Conservation (phyloP, 306 rosid species). For the Prunus padus region DNA sequence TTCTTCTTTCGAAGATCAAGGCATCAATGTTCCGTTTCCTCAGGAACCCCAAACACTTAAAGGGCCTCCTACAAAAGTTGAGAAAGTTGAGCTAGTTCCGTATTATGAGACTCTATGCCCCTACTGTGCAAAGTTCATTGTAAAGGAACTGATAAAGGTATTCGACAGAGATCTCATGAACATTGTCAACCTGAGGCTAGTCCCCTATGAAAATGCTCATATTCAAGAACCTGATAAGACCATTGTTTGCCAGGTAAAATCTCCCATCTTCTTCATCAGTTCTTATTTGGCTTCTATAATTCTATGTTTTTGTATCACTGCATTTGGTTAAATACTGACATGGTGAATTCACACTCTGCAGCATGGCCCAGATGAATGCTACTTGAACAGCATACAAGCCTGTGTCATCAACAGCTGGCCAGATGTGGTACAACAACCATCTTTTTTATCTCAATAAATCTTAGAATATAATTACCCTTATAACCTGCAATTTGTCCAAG, state of each 20-base stretch:
- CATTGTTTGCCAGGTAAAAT: constrained; percentile 64
- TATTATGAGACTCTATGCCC: constrained; percentile 85
- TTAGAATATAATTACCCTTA: not conserved
- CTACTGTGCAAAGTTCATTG: constrained; percentile 70
- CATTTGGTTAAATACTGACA: not conserved
- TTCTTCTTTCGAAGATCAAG: constrained; percentile 3
- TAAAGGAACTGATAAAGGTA: constrained; percentile 53
- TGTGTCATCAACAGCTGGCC: constrained; percentile 64
- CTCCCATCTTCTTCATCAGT: not conserved
- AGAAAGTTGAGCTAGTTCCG: constrained; percentile 54
- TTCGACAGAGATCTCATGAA: constrained; percentile 62
- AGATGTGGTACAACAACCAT: constrained; percentile 48
- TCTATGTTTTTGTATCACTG: not conserved
- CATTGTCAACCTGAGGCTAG: constrained; percentile 64
- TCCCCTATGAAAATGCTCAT: constrained; percentile 84
- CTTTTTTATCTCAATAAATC: not conserved
- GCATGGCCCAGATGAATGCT: constrained; percentile 91
- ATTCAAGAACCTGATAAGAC: constrained; percentile 32
- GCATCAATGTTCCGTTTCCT: not conserved
- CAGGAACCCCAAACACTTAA: not conserved
- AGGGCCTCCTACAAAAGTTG: not conserved
- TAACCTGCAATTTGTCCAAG: not conserved
- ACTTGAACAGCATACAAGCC: constrained; percentile 71
- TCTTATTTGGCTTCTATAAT: not conserved
- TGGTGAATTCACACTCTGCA: constrained; percentile 27